phyloP scores from a whole-genome alignment of 169 alveolate genomes.

The Babesia caballi region DNA sequence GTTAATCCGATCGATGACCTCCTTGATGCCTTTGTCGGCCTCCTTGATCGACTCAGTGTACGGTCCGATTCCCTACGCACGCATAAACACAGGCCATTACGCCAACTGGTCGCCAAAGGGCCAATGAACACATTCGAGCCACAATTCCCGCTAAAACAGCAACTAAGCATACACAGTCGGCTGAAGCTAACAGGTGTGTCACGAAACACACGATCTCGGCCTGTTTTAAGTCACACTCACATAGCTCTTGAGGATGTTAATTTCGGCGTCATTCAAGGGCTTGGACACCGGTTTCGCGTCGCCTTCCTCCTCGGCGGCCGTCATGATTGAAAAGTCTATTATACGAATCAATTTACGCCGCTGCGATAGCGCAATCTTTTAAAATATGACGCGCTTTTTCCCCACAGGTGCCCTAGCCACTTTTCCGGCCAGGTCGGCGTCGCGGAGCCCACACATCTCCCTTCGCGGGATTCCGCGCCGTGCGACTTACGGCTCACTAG shows the following conservation, averaged over 20 bases:
- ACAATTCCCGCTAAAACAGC: no score
- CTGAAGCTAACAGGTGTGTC: neutral
- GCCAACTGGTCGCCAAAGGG: no score
- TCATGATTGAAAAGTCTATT: neutral
- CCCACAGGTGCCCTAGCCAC: constrained; percentile 7
- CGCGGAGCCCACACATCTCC: neutral
- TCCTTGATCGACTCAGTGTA: constrained; percentile 68
- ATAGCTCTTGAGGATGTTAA: constrained; percentile 54
- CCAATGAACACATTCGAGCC: no score
- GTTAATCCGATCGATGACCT: constrained; percentile 66
- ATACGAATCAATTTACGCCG: neutral
- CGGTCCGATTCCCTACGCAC: constrained; percentile 76
- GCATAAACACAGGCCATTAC: neutral
- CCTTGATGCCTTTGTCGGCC: constrained; percentile 75
- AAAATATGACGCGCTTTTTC: neutral
- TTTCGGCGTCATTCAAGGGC: constrained; percentile 62
- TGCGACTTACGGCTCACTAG: no score
- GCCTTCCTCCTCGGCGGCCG: constrained; percentile 41
- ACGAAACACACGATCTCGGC: neutral
- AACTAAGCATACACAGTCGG: neutral
- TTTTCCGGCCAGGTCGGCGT: neutral
- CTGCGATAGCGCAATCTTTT: neutral
- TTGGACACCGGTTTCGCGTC: constrained; percentile 40
- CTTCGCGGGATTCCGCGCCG: no score
- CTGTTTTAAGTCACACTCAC: constrained; percentile 17